phyloP scores from a whole-genome alignment of 805 yeast species.

The Ogataea minuta region DNA sequence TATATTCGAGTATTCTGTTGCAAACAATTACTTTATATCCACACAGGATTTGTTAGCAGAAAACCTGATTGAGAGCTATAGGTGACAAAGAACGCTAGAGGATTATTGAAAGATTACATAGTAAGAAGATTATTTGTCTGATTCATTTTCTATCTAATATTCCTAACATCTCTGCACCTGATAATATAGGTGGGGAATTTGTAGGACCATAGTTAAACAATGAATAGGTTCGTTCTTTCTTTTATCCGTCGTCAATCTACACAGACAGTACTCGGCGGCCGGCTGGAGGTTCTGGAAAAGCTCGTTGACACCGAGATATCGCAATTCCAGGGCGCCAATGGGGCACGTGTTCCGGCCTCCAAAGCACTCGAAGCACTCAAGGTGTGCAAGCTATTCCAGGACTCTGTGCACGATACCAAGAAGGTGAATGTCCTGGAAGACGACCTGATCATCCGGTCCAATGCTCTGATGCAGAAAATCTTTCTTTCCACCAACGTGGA shows the following conservation, averaged over 20 bases:
- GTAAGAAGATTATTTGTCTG: too few relatives aligned
- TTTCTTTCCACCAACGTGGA: constrained; percentile 19
- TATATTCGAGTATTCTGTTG: too few relatives aligned
- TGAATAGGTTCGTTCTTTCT: constrained; percentile 1
- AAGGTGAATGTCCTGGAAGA: constrained; percentile 22
- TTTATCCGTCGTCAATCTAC: constrained; percentile 4
- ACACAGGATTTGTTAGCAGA: too few relatives aligned
- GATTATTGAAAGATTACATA: too few relatives aligned
- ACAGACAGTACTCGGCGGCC: constrained; percentile 6
- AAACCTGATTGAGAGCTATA: too few relatives aligned
- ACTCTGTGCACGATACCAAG: constrained; percentile 22
- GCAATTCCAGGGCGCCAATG: neutral
- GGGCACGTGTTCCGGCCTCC: constrained; percentile 3
- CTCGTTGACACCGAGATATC: constrained; percentile 6
- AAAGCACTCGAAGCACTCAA: constrained; percentile 17
- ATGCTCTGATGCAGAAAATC: constrained; percentile 19
- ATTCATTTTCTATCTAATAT: constrained; percentile 1
- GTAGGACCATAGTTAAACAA: neutral
- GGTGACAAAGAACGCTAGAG: too few relatives aligned
- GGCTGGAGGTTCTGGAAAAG: constrained; percentile 10
- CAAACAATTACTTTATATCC: too few relatives aligned
- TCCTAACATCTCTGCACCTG: constrained; percentile 3
- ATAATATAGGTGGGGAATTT: constrained; percentile 7
- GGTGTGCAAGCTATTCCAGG: constrained; percentile 28
- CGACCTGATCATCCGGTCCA: constrained; percentile 22